Evolutionary conservation across 192 early-diverging fungal genomes (phyloP).

Genomic region (Entomortierella beljakovae): DNA sequence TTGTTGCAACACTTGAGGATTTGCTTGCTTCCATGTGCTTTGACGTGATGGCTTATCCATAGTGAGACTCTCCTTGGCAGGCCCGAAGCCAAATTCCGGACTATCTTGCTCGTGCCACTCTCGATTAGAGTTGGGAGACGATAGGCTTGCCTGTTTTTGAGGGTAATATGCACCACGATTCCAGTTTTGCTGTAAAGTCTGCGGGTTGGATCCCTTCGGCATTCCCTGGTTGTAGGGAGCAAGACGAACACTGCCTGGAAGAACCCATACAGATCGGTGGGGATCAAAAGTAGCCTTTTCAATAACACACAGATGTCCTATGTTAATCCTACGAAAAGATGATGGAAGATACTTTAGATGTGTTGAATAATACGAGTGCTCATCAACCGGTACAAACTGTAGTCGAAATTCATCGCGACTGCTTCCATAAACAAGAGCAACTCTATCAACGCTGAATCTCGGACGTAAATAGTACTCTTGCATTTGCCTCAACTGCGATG

Average conservation of each 20-base stretch:
- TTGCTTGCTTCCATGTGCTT: background rate
- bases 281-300: conserved; percentile 32
- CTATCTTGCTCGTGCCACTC: conserved; percentile 21
- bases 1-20: background rate
- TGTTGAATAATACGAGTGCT: conserved; percentile 15
- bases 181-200: background rate
- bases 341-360: conserved; percentile 26
- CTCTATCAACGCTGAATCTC: background rate
- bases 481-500: conserved; percentile 13
- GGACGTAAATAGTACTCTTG: conserved; percentile 29
- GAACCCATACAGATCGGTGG: background rate
- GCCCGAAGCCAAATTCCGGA: conserved; percentile 13
- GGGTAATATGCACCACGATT: background rate
- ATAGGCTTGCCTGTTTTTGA: background rate
- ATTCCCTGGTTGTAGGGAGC: background rate
- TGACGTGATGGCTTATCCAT: background rate
- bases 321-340: background rate
- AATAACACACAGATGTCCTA: conserved; percentile 5
- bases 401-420: conserved; percentile 26
- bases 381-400: conserved; percentile 13
- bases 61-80: background rate
- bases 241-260: background rate
- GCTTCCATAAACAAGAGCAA: conserved; percentile 36
- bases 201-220: background rate
- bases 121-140: too few relatives aligned